Base-by-base conservation (phyloP, 495 filamentous ascomycete species). In the Paragyromitra xinjiangensis region DNA sequence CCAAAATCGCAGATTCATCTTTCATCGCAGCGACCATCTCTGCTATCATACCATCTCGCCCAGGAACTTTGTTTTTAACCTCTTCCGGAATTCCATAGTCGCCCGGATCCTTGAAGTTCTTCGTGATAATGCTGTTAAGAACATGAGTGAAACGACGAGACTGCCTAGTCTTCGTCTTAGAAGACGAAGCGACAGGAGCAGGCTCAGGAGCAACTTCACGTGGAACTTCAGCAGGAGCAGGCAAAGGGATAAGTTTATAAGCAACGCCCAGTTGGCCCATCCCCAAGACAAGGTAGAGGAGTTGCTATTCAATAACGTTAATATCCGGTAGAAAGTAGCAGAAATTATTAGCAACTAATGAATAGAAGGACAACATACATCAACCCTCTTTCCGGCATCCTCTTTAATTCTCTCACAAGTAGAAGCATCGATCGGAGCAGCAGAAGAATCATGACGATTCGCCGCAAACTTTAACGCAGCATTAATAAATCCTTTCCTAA, bases 71-170 rank as follows among this genome's bases (percentile, higher is more conserved):
- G 1, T 24, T 29, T 26, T 51, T 73, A 12, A 61, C 74, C 19
- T 73, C 69, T 58, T 34, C 34, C 6, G 74, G 74, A 19, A 77
- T 71, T 12, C 69, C 69, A 58, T 65, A 42, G 2, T 50, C 50
- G 24, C 74, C 69, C 22, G 42, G 40, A 22, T 40, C 51, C 8
- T n/a, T 39, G 29, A 24, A n/a, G 8, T 73, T 65, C 29, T 56
- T 73, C 8, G 61, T 59, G 19, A 73, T 73, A 4, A 77, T 51
- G 3, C 50, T 58, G 40, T 39, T 73, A 29, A 77, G 62, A 34
- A 77, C 74, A 34, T 77, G 74, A 40, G 62, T 65, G 44, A 59
- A 77, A 1, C 74, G 74, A 6, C 59, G 74, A 42, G 71, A n/a
- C 44, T 59, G 50, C 37, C 29, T 64, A 11, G 37, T n/a, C 19